phyloP scores from a whole-genome alignment of 495 filamentous ascomycete species.

The Podospora didyma region DNA sequence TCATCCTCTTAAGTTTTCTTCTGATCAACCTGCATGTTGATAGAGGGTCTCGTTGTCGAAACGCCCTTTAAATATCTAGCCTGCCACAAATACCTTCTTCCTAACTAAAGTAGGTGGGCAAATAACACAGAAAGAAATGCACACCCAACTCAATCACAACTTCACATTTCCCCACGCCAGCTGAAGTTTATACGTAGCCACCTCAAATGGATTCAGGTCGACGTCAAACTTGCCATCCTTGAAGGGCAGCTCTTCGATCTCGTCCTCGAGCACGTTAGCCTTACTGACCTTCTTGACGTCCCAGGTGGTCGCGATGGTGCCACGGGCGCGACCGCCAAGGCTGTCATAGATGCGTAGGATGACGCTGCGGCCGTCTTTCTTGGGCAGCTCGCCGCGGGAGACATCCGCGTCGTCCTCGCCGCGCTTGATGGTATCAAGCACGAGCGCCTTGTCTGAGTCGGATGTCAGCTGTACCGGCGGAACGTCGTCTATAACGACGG shows the following conservation, averaged over 20 bases:
- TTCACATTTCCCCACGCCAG: conserved; percentile 36
- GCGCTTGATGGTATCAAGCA: conserved; percentile 83
- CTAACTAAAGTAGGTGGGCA: too few species aligned
- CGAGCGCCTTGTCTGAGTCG: conserved; percentile 50
- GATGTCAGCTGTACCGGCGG: conserved; percentile 54
- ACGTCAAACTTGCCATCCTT: conserved; percentile 55
- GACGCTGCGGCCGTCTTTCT: conserved; percentile 68
- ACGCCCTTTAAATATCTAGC: too few species aligned
- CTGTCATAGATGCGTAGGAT: conserved; percentile 85
- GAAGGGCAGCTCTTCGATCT: conserved; percentile 53
- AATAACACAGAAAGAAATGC: not conserved
- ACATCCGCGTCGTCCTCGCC: conserved; percentile 95
- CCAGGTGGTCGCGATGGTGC: conserved; percentile 59
- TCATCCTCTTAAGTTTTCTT: too few species aligned
- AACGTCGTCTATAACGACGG: conserved; percentile 25
- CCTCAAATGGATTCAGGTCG: conserved; percentile 80
- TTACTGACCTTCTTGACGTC: conserved; percentile 72
- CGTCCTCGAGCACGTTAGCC: conserved; percentile 75
- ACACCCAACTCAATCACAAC: not conserved
- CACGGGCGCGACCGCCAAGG: conserved; percentile 76
- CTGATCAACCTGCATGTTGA: too few species aligned
- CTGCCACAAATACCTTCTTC: too few species aligned
- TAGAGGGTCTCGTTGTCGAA: too few species aligned
- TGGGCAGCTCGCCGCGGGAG: conserved; percentile 62
- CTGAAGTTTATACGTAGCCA: conserved; percentile 77